These are phyloP conservation scores for Casuarina equisetifolia DNA, from an alignment of 306 rosid species.

Conservation along the genomic window DNA sequence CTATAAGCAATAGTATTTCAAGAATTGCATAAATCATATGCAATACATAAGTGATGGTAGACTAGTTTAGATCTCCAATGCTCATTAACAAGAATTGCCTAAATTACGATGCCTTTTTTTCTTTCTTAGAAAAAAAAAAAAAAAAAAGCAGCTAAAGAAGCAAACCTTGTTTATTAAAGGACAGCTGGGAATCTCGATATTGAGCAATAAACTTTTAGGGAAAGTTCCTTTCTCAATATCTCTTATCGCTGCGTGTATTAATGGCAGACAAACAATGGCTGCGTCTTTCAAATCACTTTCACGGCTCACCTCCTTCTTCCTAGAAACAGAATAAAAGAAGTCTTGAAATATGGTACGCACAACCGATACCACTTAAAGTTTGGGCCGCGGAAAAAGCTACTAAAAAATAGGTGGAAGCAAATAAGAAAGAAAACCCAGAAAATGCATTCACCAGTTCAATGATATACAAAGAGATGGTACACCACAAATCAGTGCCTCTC, in stretches of 20 bases:
- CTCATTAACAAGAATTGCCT: not conserved
- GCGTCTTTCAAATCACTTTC: constrained; percentile 51
- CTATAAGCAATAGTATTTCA: not conserved
- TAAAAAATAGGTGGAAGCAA: not conserved
- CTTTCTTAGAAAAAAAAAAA: not conserved
- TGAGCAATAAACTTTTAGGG: constrained; percentile 51
- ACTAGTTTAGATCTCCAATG: not conserved
- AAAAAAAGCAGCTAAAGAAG: constrained; percentile 10
- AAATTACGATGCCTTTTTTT: not conserved
- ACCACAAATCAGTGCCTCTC: constrained; percentile 58
- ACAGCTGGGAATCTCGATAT: constrained; percentile 50
- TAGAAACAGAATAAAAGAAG: not conserved
- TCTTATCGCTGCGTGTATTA: constrained; percentile 41
- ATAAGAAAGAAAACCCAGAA: constrained; percentile 4
- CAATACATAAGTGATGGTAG: not conserved
- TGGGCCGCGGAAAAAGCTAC: not conserved
- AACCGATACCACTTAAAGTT: not conserved
- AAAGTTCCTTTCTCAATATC: constrained; percentile 44
- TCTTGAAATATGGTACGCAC: not conserved
- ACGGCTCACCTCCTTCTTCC: constrained; percentile 47
- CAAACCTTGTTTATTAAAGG: constrained; percentile 51
- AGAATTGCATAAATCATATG: not conserved
- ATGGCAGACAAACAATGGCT: constrained; percentile 39
- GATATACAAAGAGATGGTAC: constrained; percentile 56
- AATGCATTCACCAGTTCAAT: constrained; percentile 40